Conservation (phyloP, 768 basidiomycete genomes). For the Pisolithus albus region DNA sequence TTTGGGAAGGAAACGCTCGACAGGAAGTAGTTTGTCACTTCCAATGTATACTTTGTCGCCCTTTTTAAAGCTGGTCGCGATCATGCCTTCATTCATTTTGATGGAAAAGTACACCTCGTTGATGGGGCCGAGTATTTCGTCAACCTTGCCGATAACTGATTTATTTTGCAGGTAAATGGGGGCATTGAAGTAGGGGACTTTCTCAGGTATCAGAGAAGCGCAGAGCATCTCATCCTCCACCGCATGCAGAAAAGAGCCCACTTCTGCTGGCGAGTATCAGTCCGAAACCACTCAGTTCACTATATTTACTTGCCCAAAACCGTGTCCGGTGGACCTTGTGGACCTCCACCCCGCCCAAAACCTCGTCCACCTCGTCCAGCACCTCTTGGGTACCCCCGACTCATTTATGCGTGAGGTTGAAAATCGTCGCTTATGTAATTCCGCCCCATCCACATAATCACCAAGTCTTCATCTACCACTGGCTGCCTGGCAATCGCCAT, state of each 20-base stretch:
- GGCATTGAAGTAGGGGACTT: constrained; percentile 98
- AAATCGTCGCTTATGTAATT: too few species aligned
- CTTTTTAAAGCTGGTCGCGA: constrained; percentile 91
- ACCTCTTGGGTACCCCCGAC: constrained; percentile 48
- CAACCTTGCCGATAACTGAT: constrained; percentile 91
- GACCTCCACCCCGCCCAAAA: constrained; percentile 64
- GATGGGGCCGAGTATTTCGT: constrained; percentile 99
- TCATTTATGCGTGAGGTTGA: constrained; percentile 29
- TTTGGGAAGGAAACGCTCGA: constrained; percentile 95
- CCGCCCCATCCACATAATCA: too few species aligned
- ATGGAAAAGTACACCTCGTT: constrained; percentile 98
- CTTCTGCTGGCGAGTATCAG: constrained; percentile 47
- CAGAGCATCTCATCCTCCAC: constrained; percentile 99
- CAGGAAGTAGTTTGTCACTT: constrained; percentile 93
- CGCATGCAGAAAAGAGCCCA: constrained; percentile 88
- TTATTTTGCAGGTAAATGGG: constrained; percentile 98
- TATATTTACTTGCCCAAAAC: constrained; percentile 53
- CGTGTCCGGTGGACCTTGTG: constrained; percentile 78
- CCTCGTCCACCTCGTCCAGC: constrained; percentile 56
- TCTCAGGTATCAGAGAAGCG: constrained; percentile 72
- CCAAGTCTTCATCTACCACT: too few species aligned
- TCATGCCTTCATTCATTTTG: constrained; percentile 95
- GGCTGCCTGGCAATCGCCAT: constrained; percentile 12
- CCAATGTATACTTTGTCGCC: constrained; percentile 98
- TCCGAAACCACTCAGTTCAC: constrained; percentile 1